Percentiles rank a stretch among this genome's conserved stretches.
These are phyloP conservation scores for Cyanodermella asteris DNA, from an alignment of 2,329 filamentous ascomycete species.

Conservation along the genomic window DNA sequence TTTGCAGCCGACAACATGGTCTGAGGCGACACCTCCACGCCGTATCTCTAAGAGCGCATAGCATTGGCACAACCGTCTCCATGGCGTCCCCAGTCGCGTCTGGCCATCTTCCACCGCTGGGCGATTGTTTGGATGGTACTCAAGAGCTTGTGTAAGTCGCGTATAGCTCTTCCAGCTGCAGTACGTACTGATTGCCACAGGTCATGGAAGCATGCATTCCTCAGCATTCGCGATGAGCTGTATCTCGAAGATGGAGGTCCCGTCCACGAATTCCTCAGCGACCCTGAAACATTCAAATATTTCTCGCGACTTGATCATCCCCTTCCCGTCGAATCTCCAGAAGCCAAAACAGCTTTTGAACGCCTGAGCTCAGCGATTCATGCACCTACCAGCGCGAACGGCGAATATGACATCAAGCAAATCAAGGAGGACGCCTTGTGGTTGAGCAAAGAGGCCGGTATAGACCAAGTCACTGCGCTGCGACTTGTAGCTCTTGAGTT, in stretches of 20 bases:
- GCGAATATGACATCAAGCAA: constrained; percentile 49
- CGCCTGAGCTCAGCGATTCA: constrained; percentile 75
- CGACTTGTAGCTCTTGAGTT: constrained; percentile 64
- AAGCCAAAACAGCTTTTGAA: constrained; percentile 52
- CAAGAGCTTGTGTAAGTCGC: constrained; percentile 49
- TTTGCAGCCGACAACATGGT: too few species aligned
- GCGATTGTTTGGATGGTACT: constrained; percentile 65
- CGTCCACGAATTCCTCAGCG: constrained; percentile 36
- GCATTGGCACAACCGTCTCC: too few species aligned
- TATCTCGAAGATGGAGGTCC: constrained; percentile 21
- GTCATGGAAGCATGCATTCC: constrained; percentile 36
- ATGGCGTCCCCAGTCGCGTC: constrained; percentile 52
- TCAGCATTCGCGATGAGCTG: too few species aligned
- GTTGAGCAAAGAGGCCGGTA: constrained; percentile 55
- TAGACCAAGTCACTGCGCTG: constrained; percentile 66
- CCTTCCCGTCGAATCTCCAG: constrained; percentile 39
- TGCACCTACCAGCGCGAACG: constrained; percentile 44
- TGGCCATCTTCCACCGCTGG: constrained; percentile 64
- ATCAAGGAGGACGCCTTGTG: constrained; percentile 73
- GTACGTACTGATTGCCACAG: constrained; percentile 17
- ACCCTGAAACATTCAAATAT: constrained; percentile 44
- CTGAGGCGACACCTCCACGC: too few species aligned
- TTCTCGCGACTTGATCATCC: constrained; percentile 47
- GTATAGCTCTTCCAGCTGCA: not conserved
- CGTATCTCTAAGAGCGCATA: too few species aligned